phyloP scores from a whole-genome alignment of 805 yeast species.

The Starmerella potacharoeniae region DNA sequence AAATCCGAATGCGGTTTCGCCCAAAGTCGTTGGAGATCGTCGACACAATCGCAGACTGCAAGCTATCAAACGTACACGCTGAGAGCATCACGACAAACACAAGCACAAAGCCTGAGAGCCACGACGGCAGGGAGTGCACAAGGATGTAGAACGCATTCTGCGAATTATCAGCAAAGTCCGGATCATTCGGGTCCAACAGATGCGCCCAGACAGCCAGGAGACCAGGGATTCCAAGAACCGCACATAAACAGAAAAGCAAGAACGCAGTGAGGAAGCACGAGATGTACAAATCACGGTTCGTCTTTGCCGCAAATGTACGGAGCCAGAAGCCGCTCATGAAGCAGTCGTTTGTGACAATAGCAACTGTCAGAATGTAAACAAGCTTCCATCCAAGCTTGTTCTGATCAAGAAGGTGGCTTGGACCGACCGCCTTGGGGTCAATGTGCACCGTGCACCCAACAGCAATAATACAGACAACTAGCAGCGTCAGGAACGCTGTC shows the following conservation, averaged over 20 bases:
- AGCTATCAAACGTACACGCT: slow-evolving; percentile 79
- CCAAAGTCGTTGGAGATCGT: slow-evolving; percentile 82
- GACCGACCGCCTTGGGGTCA: slow-evolving; percentile 50
- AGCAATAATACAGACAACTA: slow-evolving; percentile 64
- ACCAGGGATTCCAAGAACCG: slow-evolving; percentile 73
- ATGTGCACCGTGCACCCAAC: slow-evolving; percentile 44
- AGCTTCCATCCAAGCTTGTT: slow-evolving; percentile 82
- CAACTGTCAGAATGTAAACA: slow-evolving; percentile 69
- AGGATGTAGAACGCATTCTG: slow-evolving; percentile 59
- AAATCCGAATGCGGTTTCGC: slow-evolving; percentile 60
- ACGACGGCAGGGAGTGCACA: slow-evolving; percentile 60
- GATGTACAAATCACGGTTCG: slow-evolving; percentile 61
- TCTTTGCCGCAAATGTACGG: slow-evolving; percentile 78
- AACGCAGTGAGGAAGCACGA: slow-evolving; percentile 69
- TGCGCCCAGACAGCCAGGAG: slow-evolving; percentile 88
- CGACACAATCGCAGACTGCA: slow-evolving; percentile 81
- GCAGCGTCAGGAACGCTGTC: slow-evolving; percentile 50
- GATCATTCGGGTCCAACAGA: slow-evolving; percentile 33
- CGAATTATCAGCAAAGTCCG: slow-evolving; percentile 41
- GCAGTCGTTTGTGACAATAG: slow-evolving; percentile 80
- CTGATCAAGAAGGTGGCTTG: slow-evolving; percentile 51
- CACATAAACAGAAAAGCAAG: slow-evolving; percentile 49
- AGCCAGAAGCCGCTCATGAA: slow-evolving; percentile 91
- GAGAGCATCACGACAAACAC: slow-evolving; percentile 65
- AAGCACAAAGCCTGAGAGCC: slow-evolving; percentile 77